A percentile compares a stretch with the other conserved stretches of the same genome.
Evolutionary conservation across 2,329 filamentous ascomycete genomes (phyloP).

Genomic region (Parastagonospora nodorum): DNA sequence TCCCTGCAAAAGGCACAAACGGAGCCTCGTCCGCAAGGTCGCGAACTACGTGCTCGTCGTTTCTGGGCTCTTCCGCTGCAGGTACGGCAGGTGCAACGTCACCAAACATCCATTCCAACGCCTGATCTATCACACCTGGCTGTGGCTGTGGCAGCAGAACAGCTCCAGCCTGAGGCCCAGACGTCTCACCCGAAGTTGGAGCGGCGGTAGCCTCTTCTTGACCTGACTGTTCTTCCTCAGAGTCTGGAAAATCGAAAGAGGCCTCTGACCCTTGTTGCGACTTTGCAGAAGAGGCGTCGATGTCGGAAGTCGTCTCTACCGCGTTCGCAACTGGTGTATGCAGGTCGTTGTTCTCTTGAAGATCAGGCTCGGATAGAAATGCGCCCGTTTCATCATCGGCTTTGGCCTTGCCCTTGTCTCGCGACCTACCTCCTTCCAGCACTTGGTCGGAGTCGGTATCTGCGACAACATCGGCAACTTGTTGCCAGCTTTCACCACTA

Average conservation of each 20-base stretch:
- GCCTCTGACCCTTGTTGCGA: constrained; percentile 1
- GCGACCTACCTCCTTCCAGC: constrained; percentile 26
- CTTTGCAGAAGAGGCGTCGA: constrained; percentile 6
- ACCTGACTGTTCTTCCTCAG: constrained; percentile 2
- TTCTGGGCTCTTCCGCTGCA: constrained; percentile 32
- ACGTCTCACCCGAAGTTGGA: constrained; percentile 4
- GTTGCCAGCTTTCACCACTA: constrained; percentile 49
- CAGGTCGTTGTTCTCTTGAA: not conserved
- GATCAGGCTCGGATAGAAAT: no score
- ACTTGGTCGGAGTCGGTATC: constrained; percentile 34
- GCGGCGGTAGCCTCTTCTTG: constrained; percentile 9
- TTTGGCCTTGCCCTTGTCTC: constrained; percentile 37
- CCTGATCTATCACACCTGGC: constrained; percentile 30
- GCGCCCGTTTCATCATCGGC: constrained; percentile 4
- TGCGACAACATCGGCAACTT: constrained; percentile 36
- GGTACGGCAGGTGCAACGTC: constrained; percentile 46
- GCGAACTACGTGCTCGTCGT: constrained; percentile 66
- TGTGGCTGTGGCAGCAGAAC: constrained; percentile 17
- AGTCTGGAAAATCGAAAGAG: constrained; percentile 1
- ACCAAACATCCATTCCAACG: constrained; percentile 56
- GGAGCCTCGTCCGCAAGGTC: constrained; percentile 65
- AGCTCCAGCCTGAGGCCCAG: constrained; percentile 7
- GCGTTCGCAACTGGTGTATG: not conserved
- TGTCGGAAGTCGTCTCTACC: constrained; percentile 2
- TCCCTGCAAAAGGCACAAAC: constrained; percentile 60